Evolutionary conservation across 352 stramenopile species (phyloP), one percentile per base, ranked within the genome.

Genomic region (Salisapilia sapeloensis): DNA sequence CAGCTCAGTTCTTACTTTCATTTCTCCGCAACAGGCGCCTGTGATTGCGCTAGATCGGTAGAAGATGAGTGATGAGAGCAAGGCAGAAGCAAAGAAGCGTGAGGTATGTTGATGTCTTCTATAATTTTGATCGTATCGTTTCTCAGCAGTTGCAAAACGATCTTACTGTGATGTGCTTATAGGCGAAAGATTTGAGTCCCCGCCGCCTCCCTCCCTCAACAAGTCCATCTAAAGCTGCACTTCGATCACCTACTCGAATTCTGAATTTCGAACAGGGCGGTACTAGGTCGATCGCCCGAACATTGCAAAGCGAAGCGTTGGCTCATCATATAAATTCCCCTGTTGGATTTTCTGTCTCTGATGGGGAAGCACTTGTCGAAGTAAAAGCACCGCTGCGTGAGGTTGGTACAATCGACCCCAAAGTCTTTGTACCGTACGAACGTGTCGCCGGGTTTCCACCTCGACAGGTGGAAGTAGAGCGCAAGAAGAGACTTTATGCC

Each of bases 381-480:
- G 10, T 23, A 38, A n/a, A n/a, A n/a, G n/a, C n/a, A n/a, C n/a
- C n/a, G 11, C 38, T 14, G 6, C 33, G 35, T 22, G 50, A 63
- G 25, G 58, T 71, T 14, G 64, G 64, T 37, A 50, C 69, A 35
- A 69, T 81, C 11, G 60, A 82, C 16, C 66, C 66, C 4, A 82
- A 82, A 19, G 66, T 82, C 17, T 82, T 78, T 39, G 59, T 82
- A 2, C 64, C 66, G 8, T 71, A 74, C 32, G 53, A 75, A 28
- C 58, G 60, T n/a, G 57, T 56, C 14, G 38, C 53, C n/a, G 28
- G 63, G 35, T 39, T 67, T 12, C 58, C 66, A 3, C 66, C 66
- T 13, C 64, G 66, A 1, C 67, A 78, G 25, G 62, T 82, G 19
- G 64, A 78, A 40, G 64, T 82, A 2, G 66, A 82, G 33, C 50